Conservation (phyloP, 2,329 filamentous ascomycete genomes). For the Cladosporium sphaerospermum region DNA sequence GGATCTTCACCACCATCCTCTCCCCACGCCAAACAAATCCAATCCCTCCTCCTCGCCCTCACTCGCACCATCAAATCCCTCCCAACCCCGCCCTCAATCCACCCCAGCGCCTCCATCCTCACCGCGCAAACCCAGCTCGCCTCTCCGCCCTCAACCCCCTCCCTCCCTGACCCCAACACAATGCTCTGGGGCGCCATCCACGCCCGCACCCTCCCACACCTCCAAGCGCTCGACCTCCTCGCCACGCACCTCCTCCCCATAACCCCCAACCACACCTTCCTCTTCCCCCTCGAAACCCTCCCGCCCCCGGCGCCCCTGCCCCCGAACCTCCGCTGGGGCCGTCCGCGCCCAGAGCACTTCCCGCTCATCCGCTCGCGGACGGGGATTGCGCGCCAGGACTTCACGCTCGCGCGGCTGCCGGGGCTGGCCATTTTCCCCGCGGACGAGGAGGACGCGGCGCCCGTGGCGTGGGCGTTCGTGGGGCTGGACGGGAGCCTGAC, state of each 20-base stretch:
- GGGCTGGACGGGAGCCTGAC: slow-evolving; percentile 57
- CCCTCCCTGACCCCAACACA: slow-evolving; percentile 18
- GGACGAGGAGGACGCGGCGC: slow-evolving; percentile 41
- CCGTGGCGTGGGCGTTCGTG: slow-evolving; percentile 60
- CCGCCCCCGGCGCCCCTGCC: slow-evolving; percentile 29
- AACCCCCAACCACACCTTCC: slow-evolving; percentile 22
- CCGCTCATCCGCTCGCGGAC: slow-evolving; percentile 50
- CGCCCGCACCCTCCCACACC: slow-evolving; percentile 17
- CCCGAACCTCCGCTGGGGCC: slow-evolving; percentile 51
- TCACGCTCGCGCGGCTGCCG: slow-evolving; percentile 36
- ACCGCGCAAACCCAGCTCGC: slow-evolving; percentile 3
- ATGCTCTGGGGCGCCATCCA: slow-evolving; percentile 30
- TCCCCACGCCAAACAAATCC: neutral
- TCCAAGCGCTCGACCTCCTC: slow-evolving; percentile 21
- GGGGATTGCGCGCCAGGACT: slow-evolving; percentile 45
- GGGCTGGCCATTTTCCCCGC: slow-evolving; percentile 32
- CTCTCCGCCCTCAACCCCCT: slow-evolving; percentile 13
- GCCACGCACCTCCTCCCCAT: slow-evolving; percentile 8
- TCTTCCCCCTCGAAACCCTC: slow-evolving; percentile 20
- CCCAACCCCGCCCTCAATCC: slow-evolving; percentile 4
- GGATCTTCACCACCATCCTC: no score
- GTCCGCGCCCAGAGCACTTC: slow-evolving; percentile 48
- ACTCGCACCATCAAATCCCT: slow-evolving; percentile 12
- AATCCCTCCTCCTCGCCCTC: slow-evolving; percentile 15
- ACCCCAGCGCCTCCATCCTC: neutral